Evolutionary conservation across 495 filamentous ascomycete genomes (phyloP), one percentile per base, ranked within the genome.

Genomic region (Penicillium paradoxum): DNA sequence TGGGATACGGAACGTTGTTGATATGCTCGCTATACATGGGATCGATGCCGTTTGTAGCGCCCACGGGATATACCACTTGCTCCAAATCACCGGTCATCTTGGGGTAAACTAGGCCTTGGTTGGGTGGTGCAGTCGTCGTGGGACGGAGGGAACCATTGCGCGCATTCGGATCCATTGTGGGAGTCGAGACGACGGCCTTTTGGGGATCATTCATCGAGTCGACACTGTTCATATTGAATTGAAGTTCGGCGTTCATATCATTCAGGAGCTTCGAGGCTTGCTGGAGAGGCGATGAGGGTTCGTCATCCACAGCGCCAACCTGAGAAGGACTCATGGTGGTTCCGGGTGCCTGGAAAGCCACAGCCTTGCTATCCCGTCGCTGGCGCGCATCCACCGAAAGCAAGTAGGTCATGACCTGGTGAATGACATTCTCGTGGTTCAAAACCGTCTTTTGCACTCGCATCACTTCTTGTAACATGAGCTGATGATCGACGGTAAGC

Each of bases 21-120:
- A 96, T 89, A 60, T 97, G 90, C 54, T 96, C 91, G 55, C 88
- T 86, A 62, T 92, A 91, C 81, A 92, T 91, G 7, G 91, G 91
- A 67, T 97, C 91, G 61, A 97, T 97, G 21, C 91, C 91, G 53
- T 91, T 86, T 5, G 85, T 91, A 44, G 89, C 82, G 0, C 91
- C 91, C 15, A 95, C 89, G 0, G 91, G 91, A 67, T 97, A 97
- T 14, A 96, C 90, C 53, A 95, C 78, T 49, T 84, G 83, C 53
- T 93, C 89, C 36, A 89, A 73, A 42, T 95, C 91, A 21, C 72
- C 72, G 39, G 67, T 72, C 64, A 76, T 71, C 56, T 80, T 80
- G 4, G 72, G 64, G 58, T 78, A 80, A 21, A 76, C 76, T 58
- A 83, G 60, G n/a, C 65, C 59, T 4, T 78, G 73, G 8, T 73